These are phyloP conservation scores for Hamamelis virginiana DNA, from an alignment of 164 flowering plant species.

Conservation along the genomic window DNA sequence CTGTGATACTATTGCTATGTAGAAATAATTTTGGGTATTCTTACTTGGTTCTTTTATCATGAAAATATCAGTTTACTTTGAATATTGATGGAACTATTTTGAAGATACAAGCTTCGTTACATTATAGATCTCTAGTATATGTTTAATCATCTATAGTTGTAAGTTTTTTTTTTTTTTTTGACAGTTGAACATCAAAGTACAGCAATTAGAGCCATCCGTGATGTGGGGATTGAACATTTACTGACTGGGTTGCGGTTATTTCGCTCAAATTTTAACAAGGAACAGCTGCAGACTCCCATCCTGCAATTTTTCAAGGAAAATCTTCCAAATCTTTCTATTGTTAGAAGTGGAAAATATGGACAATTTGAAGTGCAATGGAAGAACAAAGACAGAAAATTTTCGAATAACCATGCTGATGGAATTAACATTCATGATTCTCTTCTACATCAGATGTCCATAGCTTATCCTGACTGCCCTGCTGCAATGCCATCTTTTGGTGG, in stretches of 20 bases:
- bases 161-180: neutral
- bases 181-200: slow-evolving; percentile 59
- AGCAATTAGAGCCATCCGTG: slow-evolving; percentile 63
- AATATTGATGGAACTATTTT: neutral
- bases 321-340: slow-evolving; percentile 54
- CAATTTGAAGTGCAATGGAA: slow-evolving; percentile 59
- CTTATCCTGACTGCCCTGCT: slow-evolving; percentile 39
- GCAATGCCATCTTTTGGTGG: slow-evolving; percentile 42
- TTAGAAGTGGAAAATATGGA: slow-evolving; percentile 36
- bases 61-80: no score
- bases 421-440: slow-evolving; percentile 43
- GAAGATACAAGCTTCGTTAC: neutral
- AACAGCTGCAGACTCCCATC: slow-evolving; percentile 56
- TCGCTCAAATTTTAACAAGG: slow-evolving; percentile 52
- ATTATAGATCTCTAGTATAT: neutral
- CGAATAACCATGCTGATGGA: slow-evolving; percentile 32
- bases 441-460: slow-evolving; percentile 46
- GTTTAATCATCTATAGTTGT: neutral
- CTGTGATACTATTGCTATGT: no score
- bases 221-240: slow-evolving; percentile 58
- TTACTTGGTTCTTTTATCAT: no score
- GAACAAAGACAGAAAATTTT: slow-evolving; percentile 20
- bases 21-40: no score
- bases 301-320: slow-evolving; percentile 57
- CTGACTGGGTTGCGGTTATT: slow-evolving; percentile 59